Base-by-base conservation (phyloP, 768 basidiomycete species). In the Vararia minispora region DNA sequence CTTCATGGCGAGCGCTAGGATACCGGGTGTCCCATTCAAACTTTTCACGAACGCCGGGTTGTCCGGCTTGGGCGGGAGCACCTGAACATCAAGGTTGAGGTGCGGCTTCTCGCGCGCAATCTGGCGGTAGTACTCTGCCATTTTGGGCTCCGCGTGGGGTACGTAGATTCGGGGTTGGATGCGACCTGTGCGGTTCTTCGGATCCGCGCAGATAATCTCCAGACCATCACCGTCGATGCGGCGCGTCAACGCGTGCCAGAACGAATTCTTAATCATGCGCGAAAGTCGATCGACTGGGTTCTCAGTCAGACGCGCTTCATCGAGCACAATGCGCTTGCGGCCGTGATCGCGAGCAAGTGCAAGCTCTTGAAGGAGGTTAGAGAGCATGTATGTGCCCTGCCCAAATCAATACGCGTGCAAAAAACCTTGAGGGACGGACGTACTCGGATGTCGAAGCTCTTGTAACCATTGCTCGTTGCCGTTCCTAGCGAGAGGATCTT, bases 301-400 rank as follows among this genome's bases (percentile, higher is more conserved):
- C 63, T 99, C 94, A 0, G 86, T 88, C 35, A 99, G 69, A 45
- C 94, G 84, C n/a, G 89, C 80, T 59, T 99, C 95, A 50, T 99
- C 95, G n/a, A 99, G 78, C 14, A 99, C 89, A 54, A 99, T 95
- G 6, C 90, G 84, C 62, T 94, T 94, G 40, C 91, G 71, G 46
- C 84, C 82, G 59, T 94, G 91, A 55, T 98, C 94, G 7, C 89
- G 78, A 5, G 95, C 94, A 16, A 98, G 76, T 2, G 94, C 94
- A 33, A 99, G 80, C 57, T 99, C 94, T 66, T 99, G 94, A n/a
- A 99, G 71, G 18, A 99, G 74, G 60, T 97, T 98, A 10, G 94
- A 97, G 32, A 99, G 69, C 94, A 97, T 98, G 62, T 98, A 99
- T n/a, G 85, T 97, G 28, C 95, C 94, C 83, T 92, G 54, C 12